Evolutionary conservation across 139 green algal species (phyloP), one percentile per base, ranked within the genome.

Genomic region (Micractinium conductrix): DNA sequence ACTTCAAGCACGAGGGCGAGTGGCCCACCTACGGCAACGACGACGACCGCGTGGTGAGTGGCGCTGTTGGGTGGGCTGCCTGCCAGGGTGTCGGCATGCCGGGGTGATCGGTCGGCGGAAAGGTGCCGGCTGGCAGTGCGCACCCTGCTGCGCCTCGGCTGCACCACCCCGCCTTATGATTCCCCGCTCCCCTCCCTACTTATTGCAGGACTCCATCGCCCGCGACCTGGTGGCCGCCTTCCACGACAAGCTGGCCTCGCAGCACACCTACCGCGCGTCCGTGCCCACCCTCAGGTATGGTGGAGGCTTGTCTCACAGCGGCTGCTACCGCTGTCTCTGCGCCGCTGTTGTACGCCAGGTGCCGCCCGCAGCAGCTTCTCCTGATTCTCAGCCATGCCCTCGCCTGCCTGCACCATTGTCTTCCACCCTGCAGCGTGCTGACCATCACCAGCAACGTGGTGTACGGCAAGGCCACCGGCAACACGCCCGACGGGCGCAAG

Each of bases 1-100:
- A 60, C 44, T 81, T 37, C 58, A 88, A n/a, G 58, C 87, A 90
- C 72, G 89, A 94, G 79, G 92, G 92, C 45, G 84, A 90, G 19
- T 96, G 92, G 87, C 93, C 93, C 73, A 94, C 90, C 72, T 96
- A 93, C 79, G 93, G 93, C 90, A 96, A 96, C 72, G 92, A 96
- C 73, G 88, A 95, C 69, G 90, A 93, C 48, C 63, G 69, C 24
- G 93, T 92, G 8, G n/a, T n/a, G n/a, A n/a, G n/a, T n/a, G n/a
- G n/a, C n/a, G n/a, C n/a, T n/a, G n/a, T n/a, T n/a, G n/a, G n/a
- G n/a, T n/a, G n/a, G n/a, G n/a, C n/a, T n/a, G n/a, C n/a, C n/a
- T n/a, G n/a, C n/a, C n/a, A n/a, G n/a, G n/a, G n/a, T n/a, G n/a
- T n/a, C n/a, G n/a, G n/a, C n/a, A n/a, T n/a, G n/a, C n/a, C n/a